Evolutionary conservation across 2,329 filamentous ascomycete genomes (phyloP), one percentile per base, ranked within the genome.

Genomic region (Ophiostoma tasmaniense): DNA sequence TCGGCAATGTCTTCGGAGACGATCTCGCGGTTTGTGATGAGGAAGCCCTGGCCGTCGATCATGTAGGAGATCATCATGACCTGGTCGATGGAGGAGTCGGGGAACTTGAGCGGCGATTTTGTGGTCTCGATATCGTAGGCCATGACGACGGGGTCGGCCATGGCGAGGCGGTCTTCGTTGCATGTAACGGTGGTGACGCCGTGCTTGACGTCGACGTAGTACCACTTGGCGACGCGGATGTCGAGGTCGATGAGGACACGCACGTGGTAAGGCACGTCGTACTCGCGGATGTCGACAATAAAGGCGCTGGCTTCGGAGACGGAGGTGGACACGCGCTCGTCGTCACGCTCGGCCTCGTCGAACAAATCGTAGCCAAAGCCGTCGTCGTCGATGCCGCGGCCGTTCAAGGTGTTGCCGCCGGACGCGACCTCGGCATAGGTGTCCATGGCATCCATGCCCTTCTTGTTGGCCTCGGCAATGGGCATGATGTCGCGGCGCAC

Each of bases 51-150:
- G 0, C 95, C 96, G 74, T 99, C 95, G 75, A 99, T 98, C 96
- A 99, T 99, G 82, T 99, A 99, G 39, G 96, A 99, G 78, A 99
- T 94, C 95, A 99, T 99, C 93, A 99, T 99, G 76, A 99, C 90
- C 77, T 97, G 94, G 80, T 99, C 95, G 72, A 97, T 89, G 3
- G 93, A 86, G 1, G 95, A 89, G 76, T 99, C 96, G 33, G 95
- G 96, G 74, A 99, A 99, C 78, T 99, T 99, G 68, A 99, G 83
- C 1, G 96, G 95, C 20, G 95, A 83, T 76, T 99, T 99, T 5
- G 92, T 94, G 2, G 95, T 99, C 80, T 99, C 95, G 76, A 99
- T 99, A 87, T 99, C 95, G 80, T 89, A 99, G n/a, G 95, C 95
- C 85, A 99, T 90, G 25, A 99, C 91, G n/a, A 98, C 91, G 0